Evolutionary conservation across 768 basidiomycete genomes (phyloP), one percentile per base, ranked within the genome.

Genomic region (Tulasnella sp.): DNA sequence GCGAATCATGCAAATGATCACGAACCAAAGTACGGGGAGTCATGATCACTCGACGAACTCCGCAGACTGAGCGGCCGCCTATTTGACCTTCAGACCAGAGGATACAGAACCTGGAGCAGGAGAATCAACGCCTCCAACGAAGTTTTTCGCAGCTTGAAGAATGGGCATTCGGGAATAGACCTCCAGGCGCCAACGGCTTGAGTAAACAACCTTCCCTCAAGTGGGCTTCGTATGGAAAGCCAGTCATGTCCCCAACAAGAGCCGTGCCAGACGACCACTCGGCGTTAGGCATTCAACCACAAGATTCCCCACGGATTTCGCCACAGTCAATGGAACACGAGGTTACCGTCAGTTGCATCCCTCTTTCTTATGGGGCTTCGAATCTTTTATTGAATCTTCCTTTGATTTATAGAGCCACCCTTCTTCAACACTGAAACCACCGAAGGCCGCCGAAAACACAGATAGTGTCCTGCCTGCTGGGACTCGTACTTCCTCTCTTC

Each of bases 201-300:
- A 77, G 75, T 53, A 78, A 87, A 56, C 87, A 88, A 66, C 81
- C 83, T 29, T 90, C 90, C 13, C 89, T 91, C 73, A 90, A 90
- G 68, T 93, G 90, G 90, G 88, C 88, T 0, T 78, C 83, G 58
- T 91, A 83, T 62, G 80, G 83, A 29, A 85, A 87, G 68, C 81
- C 86, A 1, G 72, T 81, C 60, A 82, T 81, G 64, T 92, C 90
- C 19, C 90, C 90, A 26, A 93, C 89, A 23, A 89, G 87, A 71
- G 72, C 77, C 30, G 83, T 84, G 44, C 71, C 79, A 42, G 66
- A 64, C n/a, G 68, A 71, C n/a, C 50, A 30, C 34, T 38, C 50
- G 23, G 44, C 55, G 8, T 47, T 56, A 17, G 34, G 32, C 34
- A 26, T 59, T n/a, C 58, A 49, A 32, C 58, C 47, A 41, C 34